Evolutionary conservation across 257 asterid genomes (phyloP), one percentile per base, ranked within the genome.

Genomic region (Penstemon newberryi): DNA sequence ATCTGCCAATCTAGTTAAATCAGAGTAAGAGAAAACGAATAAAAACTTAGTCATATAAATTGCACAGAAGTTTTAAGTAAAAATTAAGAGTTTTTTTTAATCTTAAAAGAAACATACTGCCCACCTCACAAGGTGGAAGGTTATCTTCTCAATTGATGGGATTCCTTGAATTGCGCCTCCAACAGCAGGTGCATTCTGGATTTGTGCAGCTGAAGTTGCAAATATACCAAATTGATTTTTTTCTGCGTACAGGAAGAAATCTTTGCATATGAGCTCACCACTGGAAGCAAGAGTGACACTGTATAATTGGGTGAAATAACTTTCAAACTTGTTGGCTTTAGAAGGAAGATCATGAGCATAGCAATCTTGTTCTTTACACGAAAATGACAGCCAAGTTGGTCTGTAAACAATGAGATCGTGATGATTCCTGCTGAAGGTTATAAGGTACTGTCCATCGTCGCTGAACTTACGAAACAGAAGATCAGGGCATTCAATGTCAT

Each of bases 231-330:
- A 94, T 60, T 86, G 88, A 75, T 81, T 87, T 64, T 80, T 82
- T 78, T 87, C 96, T 1, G 64, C 41, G 69, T 94, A 91, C 44
- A 94, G 93, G 76, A 94, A 94, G 84, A 94, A 91, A 52, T 91
- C 99, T 77, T 94, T 91, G 95, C 96, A 89, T 73, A 91, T 87
- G 70, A 94, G 89, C 79, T 91, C 99, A 13, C 96, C 94, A 70
- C 82, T 73, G 39, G 92, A 81, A 76, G 98, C 93, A 69, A 94
- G 96, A 53, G 84, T 67, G 70, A 87, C 87, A 8, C 84, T 76
- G 75, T 87, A 89, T 75, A 89, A 67, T 65, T 89, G 96, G 33
- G 91, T 86, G 77, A 94, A 94, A 77, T 80, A 91, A 78, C 98
- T 91, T 81, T 89, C 96, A 42, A 94, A 94, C 76, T 86, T 94